A percentile compares a stretch with the other conserved stretches of the same genome.
phyloP scores from a whole-genome alignment of 2,329 filamentous ascomycete genomes.

The Cyphellophora europaea region DNA sequence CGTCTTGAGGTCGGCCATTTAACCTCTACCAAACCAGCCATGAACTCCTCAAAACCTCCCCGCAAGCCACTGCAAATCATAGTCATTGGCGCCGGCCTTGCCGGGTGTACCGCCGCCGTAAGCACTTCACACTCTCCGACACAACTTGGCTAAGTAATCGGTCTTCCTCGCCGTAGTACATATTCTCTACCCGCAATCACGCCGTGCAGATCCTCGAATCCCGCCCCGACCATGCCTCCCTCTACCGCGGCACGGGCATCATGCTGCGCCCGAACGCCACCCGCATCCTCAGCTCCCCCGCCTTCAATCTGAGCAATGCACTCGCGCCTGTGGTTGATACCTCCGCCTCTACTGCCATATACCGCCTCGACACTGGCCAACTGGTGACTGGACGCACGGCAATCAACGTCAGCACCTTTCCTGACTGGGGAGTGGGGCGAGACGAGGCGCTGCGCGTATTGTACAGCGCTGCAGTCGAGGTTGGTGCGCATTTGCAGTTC shows the following conservation, averaged over 20 bases:
- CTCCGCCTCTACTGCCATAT: not conserved
- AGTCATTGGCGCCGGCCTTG: not conserved
- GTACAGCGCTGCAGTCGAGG: not conserved
- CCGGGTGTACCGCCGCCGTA: not conserved
- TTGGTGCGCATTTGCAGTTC: not conserved
- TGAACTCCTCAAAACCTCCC: no score
- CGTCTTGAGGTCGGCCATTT: no score
- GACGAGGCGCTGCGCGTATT: not conserved
- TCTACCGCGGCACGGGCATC: not conserved
- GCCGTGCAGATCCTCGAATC: not conserved
- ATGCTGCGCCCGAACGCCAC: not conserved
- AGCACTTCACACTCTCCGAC: no score
- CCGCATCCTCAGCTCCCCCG: not conserved
- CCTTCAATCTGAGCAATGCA: not conserved
- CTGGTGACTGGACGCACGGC: not conserved
- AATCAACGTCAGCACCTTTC: not conserved
- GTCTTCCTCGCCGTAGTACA: no score
- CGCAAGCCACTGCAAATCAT: not conserved
- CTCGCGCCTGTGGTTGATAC: not conserved
- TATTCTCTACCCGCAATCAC: no score
- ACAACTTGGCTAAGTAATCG: no score
- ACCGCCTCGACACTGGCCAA: not conserved
- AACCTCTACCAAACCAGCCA: no score
- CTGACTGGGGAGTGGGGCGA: not conserved
- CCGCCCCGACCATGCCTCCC: not conserved